Conservation (phyloP, 805 yeast genomes). For the Saccharomycopsis guyanensis region DNA sequence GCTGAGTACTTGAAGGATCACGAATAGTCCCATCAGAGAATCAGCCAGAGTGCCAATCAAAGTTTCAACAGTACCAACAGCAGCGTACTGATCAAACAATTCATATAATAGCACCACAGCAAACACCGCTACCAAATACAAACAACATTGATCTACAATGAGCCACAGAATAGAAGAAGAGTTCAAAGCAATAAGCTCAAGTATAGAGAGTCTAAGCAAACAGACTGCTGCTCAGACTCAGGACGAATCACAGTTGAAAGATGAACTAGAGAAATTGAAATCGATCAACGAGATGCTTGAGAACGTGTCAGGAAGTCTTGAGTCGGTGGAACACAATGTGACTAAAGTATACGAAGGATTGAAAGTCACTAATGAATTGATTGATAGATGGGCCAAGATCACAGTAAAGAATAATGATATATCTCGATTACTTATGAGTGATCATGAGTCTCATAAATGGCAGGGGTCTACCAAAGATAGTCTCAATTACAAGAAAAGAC, state of each 20-base stretch:
- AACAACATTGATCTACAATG: too few relatives aligned
- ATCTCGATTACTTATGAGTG: slow-evolving; percentile 14
- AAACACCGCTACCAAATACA: too few relatives aligned
- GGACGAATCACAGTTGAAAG: background rate
- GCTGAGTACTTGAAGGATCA: too few relatives aligned
- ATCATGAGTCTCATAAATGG: slow-evolving; percentile 14
- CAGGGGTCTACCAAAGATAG: slow-evolving; percentile 16
- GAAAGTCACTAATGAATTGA: slow-evolving; percentile 16
- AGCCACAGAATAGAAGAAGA: background rate
- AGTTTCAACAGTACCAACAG: too few relatives aligned
- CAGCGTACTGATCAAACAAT: too few relatives aligned
- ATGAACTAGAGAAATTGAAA: slow-evolving; percentile 12
- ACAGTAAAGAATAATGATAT: slow-evolving; percentile 18
- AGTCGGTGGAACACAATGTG: slow-evolving; percentile 6
- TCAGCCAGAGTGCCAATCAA: too few relatives aligned
- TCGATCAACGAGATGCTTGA: slow-evolving; percentile 5
- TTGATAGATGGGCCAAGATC: slow-evolving; percentile 20
- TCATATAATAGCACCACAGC: too few relatives aligned
- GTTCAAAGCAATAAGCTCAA: background rate
- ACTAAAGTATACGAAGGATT: slow-evolving; percentile 14
- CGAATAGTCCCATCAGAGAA: too few relatives aligned
- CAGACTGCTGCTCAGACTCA: background rate
- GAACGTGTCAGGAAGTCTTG: slow-evolving; percentile 2
- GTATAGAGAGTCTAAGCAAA: background rate
- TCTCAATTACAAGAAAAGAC: slow-evolving; percentile 5